Percentiles rank a stretch among this genome's conserved stretches.
Conservation (phyloP, 257 asterid species). For the Fraxinus americana region DNA sequence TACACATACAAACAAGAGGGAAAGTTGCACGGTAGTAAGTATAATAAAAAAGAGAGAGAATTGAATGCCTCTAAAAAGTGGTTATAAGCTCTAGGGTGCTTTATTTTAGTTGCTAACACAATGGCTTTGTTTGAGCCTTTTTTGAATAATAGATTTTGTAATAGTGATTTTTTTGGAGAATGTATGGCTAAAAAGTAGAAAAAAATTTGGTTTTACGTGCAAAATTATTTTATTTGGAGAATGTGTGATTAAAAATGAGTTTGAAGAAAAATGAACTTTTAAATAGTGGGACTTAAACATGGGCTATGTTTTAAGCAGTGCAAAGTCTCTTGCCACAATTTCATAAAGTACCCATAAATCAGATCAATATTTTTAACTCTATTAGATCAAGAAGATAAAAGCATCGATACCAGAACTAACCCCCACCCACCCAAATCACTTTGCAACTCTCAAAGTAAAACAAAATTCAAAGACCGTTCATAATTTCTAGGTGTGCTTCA, state of each 20-base stretch:
- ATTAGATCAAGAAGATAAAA: neutral
- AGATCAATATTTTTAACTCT: neutral
- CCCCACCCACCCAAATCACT: neutral
- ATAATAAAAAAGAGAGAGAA: neutral
- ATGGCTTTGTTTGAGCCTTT: no score
- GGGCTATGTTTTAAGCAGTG: neutral
- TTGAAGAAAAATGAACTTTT: no score
- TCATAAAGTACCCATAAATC: neutral
- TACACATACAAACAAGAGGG: conserved; percentile 31
- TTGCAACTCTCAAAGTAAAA: neutral
- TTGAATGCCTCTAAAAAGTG: neutral
- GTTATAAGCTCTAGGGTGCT: neutral
- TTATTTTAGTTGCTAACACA: neutral
- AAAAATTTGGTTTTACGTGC: no score
- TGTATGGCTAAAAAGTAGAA: no score
- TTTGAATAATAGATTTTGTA: no score
- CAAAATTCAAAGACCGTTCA: neutral
- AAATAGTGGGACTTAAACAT: no score
- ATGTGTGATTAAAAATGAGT: no score
- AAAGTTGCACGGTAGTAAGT: conserved; percentile 4
- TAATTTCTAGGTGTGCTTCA: neutral
- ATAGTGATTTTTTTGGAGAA: no score
- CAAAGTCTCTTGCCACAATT: neutral
- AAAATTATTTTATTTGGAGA: no score
- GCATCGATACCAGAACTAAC: neutral